Base-by-base conservation (phyloP, 768 basidiomycete species). In the Rubroboletus pulcherrimus region DNA sequence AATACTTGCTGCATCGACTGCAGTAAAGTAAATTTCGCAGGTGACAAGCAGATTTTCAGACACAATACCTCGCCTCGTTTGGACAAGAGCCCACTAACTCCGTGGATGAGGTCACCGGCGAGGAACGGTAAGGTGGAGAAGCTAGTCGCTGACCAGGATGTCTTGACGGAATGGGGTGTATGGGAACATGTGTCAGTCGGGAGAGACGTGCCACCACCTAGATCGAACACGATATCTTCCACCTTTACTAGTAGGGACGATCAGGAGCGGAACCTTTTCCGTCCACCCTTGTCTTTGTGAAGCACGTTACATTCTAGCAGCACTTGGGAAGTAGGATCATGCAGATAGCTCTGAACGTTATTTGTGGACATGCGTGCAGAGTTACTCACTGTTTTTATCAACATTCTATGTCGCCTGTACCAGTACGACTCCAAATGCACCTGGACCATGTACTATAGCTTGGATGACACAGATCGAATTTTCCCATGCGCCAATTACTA, bases 1-100 rank as follows among this genome's bases (percentile, higher is more conserved):
- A 59, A 62, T n/a, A 39, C 54, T 34, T 49, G 51, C 31, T 69
- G 67, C 54, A 64, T 68, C 12, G 67, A 67, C 30, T 66, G 61
- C 58, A 68, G 55, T 26, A 47, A 66, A 40, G 54, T 15, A 15
- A 51, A 51, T 15, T 41, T 60, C 8, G 9, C 43, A n/a, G 50
- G 40, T 26, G 35, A 49, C 55, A 53, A 57, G 38, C 54, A 14
- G 1, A 44, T 63, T 38, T 68, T 68, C 43, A 49, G 42, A 21
- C 49, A 41, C n/a, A 19, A 43, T 3, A 42, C 42, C 35, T 30
- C 43, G 33, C 52, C 31, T n/a, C 53, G 39, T 37, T 33, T 51
- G 34, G 49, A 56, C 43, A 59, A 29, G 61, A 49, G 24, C 34
- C 8, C 54, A 5, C 26, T 39, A 15, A 19, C 52, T 3, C 21